Conservation (phyloP, 2,329 filamentous ascomycete species). For the Cyphellophora europaea region DNA sequence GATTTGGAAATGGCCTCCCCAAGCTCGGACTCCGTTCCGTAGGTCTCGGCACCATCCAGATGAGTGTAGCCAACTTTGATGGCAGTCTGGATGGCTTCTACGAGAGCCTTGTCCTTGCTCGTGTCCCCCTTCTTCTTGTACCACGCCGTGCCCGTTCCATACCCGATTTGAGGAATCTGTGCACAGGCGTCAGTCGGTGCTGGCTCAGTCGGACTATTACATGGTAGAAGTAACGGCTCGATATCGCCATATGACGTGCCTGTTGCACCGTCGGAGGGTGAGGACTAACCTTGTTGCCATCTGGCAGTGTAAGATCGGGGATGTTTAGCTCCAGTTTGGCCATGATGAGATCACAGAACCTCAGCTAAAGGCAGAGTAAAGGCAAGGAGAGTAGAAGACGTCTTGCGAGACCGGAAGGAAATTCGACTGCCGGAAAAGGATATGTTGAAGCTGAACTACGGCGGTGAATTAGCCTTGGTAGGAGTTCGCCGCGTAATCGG, state of each 20-base stretch:
- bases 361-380: too few species aligned
- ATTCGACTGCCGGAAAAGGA: too few species aligned
- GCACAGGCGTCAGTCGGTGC: background rate
- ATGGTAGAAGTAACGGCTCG: too few species aligned
- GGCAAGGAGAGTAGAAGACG: too few species aligned
- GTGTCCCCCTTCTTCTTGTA: conserved; percentile 41
- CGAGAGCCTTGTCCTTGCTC: conserved; percentile 42
- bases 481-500: too few species aligned
- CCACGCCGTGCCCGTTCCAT: conserved; percentile 57
- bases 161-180: conserved; percentile 39
- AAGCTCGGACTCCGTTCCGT: conserved; percentile 39
- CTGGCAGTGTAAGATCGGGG: conserved; percentile 16
- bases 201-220: too few species aligned
- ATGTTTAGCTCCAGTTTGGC: conserved; percentile 17
- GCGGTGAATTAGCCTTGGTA: too few species aligned
- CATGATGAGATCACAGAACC: too few species aligned
- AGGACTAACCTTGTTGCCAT: conserved; percentile 15
- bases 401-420: too few species aligned
- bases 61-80: conserved; percentile 52
- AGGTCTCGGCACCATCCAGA: conserved; percentile 54
- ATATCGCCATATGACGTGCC: too few species aligned
- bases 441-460: too few species aligned
- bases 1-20: conserved; percentile 40
- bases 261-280: too few species aligned
- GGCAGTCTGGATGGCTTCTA: conserved; percentile 48